phyloP scores from a whole-genome alignment of 192 early-diverging fungal genomes.

The Coemansia javaensis region DNA sequence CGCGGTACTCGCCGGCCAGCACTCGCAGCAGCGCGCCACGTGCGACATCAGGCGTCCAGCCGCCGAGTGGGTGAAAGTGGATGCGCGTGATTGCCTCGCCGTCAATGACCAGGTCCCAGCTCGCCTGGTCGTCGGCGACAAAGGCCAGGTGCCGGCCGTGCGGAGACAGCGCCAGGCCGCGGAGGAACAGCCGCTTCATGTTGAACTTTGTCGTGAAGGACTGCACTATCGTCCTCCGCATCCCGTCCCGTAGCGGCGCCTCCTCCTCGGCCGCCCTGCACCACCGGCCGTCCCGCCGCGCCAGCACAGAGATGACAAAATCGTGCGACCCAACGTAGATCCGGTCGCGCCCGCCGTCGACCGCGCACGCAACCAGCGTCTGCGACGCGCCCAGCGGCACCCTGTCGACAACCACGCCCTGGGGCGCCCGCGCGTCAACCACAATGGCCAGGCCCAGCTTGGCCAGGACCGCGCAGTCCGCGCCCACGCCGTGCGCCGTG shows the following conservation, averaged over 20 bases:
- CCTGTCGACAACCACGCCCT: conserved; percentile 1
- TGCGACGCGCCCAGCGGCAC: conserved; percentile 17
- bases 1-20: conserved; percentile 7
- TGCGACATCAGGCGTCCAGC: conserved; percentile 18
- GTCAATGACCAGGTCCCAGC: conserved; percentile 22
- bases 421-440: conserved; percentile 7
- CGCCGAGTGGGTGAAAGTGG: conserved; percentile 29
- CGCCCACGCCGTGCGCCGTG: conserved; percentile 19
- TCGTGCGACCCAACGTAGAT: conserved; percentile 28
- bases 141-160: conserved; percentile 30
- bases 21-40: conserved; percentile 6
- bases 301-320: conserved; percentile 25
- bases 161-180: conserved; percentile 26
- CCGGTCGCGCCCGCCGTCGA: conserved; percentile 16
- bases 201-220: conserved; percentile 48
- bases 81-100: conserved; percentile 28
- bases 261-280: conserved; percentile 12
- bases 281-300: conserved; percentile 6
- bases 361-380: conserved; percentile 28
- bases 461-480: conserved; percentile 10
- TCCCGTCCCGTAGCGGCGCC: conserved; percentile 8
- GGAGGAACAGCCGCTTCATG: conserved; percentile 28
- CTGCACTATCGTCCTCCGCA: conserved; percentile 28
- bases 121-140: conserved; percentile 35
- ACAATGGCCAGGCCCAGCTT: conserved; percentile 29